Base-by-base conservation (phyloP, 768 basidiomycete species). In the Boletus reticulatus region DNA sequence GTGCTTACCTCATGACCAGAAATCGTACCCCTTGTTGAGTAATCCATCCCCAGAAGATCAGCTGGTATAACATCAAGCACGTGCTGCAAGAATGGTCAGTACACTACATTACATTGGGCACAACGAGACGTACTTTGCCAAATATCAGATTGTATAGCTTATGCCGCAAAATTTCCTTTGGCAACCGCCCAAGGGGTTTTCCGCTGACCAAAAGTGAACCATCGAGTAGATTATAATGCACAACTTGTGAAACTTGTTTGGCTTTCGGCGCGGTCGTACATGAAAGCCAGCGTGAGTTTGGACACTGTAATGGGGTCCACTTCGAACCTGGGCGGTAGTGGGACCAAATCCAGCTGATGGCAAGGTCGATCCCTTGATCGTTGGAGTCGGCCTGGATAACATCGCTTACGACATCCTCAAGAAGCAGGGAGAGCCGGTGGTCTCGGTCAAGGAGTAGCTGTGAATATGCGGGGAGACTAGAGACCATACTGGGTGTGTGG, bases 381-480 rank as follows among this genome's bases (percentile, higher is more conserved):
- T 32, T 14, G 3, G 8, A 5, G 19, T 50, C 56, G 2, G 53
- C 51, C 20, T 38, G 43, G 16, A 61, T 56, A 20, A 48, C n/a
- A n/a, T 44, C 29, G 1, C 43, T 38, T 10, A 70, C 6, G 13
- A 51, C 16, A 6, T 38, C 19, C 52, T 70, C 63, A 4, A 76
- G 38, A 7, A 22, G 47, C 24, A 68, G 52, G 6, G 74, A 64
- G 27, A 73, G 50, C 14, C 72, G 67, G 17, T 62, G 52, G 41
- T 76, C 67, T 12, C 74, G 65, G n/a, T 68, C 64, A 16, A 71
- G 55, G 27, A 73, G 60, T 12, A 61, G 24, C 11, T 43, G 55
- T 0, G 59, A 66, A 50, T 50, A 46, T 9, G 24, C 2, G 2
- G 62, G 4, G 2, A 66, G 53, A 16, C 5, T 2, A 8, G 56